A percentile compares a stretch with the other conserved stretches of the same genome.
Conservation (phyloP, 2,329 filamentous ascomycete genomes). For the Diplodia seriata region DNA sequence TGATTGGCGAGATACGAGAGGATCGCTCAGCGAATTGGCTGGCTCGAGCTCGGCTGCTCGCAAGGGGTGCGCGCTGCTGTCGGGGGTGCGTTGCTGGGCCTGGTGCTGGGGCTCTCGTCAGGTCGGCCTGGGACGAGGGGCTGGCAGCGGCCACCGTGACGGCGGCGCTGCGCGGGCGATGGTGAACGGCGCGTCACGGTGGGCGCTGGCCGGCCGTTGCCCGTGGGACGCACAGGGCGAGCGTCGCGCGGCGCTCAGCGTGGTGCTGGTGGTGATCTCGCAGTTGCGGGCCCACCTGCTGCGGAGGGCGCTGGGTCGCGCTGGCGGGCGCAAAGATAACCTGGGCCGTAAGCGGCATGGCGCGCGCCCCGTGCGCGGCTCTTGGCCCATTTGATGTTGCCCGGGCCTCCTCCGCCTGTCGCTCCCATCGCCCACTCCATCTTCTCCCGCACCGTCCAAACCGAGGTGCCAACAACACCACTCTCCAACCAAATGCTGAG, state of each 20-base stretch:
- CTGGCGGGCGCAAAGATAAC: constrained; percentile 22
- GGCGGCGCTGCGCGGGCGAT: background rate
- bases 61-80: constrained; percentile 15
- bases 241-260: constrained; percentile 5
- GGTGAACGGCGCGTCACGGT: background rate
- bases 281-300: constrained; percentile 25
- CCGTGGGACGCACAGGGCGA: constrained; percentile 24
- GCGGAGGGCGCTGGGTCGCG: constrained; percentile 10
- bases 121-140: background rate
- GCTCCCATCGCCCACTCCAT: constrained; percentile 30
- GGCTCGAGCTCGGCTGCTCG: constrained; percentile 28
- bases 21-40: constrained; percentile 27
- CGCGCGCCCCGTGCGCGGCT: constrained; percentile 25
- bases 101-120: too few relatives aligned
- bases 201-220: constrained; percentile 2
- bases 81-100: background rate
- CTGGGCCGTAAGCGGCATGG: constrained; percentile 18
- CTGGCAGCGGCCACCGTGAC: background rate
- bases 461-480: constrained; percentile 29
- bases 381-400: constrained; percentile 26
- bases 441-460: constrained; percentile 26
- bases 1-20: constrained; percentile 29
- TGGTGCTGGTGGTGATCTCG: constrained; percentile 29
- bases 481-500: constrained; percentile 29
- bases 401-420: constrained; percentile 30